Conservation (phyloP, 495 filamentous ascomycete species). For the Xylaria acuta region DNA sequence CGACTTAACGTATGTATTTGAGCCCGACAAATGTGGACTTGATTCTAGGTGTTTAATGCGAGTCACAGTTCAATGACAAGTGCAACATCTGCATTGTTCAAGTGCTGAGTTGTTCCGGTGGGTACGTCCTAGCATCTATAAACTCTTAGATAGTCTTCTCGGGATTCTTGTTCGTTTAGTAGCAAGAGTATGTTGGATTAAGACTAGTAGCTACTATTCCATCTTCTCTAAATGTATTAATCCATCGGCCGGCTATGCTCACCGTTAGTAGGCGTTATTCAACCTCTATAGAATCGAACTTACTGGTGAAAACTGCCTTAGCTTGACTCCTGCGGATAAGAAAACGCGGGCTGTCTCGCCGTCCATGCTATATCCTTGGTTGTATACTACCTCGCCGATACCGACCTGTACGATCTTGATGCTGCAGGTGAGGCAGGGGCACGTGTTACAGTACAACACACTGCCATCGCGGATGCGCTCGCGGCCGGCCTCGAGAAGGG, state of each 20-base stretch:
- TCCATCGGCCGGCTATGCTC: conserved; percentile 57
- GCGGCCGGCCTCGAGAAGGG: conserved; percentile 88
- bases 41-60: background rate
- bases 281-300: conserved; percentile 39
- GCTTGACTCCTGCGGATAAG: conserved; percentile 71
- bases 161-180: background rate
- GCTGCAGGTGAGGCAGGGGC: conserved; percentile 96
- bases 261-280: conserved; percentile 3
- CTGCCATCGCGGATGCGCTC: conserved; percentile 80
- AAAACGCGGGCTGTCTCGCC: conserved; percentile 81
- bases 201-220: conserved; percentile 17
- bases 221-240: conserved; percentile 58
- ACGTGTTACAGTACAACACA: conserved; percentile 95
- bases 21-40: background rate
- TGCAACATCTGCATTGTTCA: background rate
- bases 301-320: conserved; percentile 85
- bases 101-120: background rate
- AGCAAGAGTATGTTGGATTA: background rate
- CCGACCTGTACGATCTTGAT: conserved; percentile 98
- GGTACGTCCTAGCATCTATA: background rate
- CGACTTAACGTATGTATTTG: background rate
- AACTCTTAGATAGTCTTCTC: background rate
- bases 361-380: conserved; percentile 93
- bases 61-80: background rate
- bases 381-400: conserved; percentile 93